Evolutionary conservation across 2,329 filamentous ascomycete genomes (phyloP), one percentile per base, ranked within the genome.

Genomic region (Fusarium dlaminii): DNA sequence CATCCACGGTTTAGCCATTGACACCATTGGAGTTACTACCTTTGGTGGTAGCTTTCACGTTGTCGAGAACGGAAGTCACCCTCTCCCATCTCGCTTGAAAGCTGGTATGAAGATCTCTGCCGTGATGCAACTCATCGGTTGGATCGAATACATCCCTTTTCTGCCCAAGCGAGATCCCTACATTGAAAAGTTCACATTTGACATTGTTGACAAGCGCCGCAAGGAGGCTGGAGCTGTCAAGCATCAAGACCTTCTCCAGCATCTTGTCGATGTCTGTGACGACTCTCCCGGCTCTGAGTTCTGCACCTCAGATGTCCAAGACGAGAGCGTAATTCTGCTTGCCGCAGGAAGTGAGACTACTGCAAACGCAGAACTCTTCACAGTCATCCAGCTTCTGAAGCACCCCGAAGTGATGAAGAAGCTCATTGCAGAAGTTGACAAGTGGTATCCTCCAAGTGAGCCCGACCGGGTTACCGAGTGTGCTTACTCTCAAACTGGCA

Each of bases 51-150:
- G 59, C 14, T 62, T 62, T 8, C 40, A 56, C 30, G 59, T 62
- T 5, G 48, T 62, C 10, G 59, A 62, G 39, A 62, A 62, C 9
- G 59, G 59, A 32, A 62, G 59, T 4, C 59, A 62, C 22, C 59
- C 59, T 20, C 48, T 62, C 1, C 59, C 59, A 3, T 62, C 59
- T 13, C 48, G 59, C 4, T 24, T 62, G 8, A 62, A 62, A 30
- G 59, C 59, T 15, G 59, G 59, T 2, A 62, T 62, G 59, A 56
- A 55, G 12, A 62, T 62, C 22, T 62, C 59, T 30, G 59, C 48
- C 8, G 59, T 62, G 12, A 62, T 62, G 59, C 59, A 62, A 22
- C 48, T 62, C 22, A 45, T 62, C 12, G 9, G 37, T 13, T 62
- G 59, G 59, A 45, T 62, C 20, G 56, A 62, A 22, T 62, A 62